These are phyloP conservation scores for Alternaria incomplexa DNA, from an alignment of 2,329 filamentous ascomycete species.

Conservation along the genomic window DNA sequence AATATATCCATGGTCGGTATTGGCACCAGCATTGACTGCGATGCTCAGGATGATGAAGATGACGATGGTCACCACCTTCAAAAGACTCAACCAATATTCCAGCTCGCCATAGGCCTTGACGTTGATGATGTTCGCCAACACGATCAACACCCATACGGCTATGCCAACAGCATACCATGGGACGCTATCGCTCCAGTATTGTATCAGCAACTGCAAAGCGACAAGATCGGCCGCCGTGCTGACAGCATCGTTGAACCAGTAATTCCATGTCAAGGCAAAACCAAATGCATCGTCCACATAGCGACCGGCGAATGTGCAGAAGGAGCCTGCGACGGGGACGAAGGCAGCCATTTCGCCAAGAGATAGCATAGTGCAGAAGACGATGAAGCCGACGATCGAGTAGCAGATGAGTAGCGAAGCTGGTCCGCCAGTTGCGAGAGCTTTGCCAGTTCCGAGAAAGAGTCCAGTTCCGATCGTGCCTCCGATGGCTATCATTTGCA, in stretches of 20 bases:
- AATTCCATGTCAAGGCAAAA: slow-evolving; percentile 40
- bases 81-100: slow-evolving; percentile 43
- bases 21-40: slow-evolving; percentile 37
- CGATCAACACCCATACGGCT: slow-evolving; percentile 43
- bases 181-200: slow-evolving; percentile 47
- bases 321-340: slow-evolving; percentile 43
- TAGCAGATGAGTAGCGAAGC: slow-evolving; percentile 45
- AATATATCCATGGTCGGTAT: slow-evolving; percentile 29
- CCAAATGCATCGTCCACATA: slow-evolving; percentile 68
- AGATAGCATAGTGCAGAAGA: slow-evolving; percentile 45
- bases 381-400: slow-evolving; percentile 41
- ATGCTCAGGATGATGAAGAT: slow-evolving; percentile 44
- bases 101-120: slow-evolving; percentile 46
- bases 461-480: slow-evolving; percentile 67
- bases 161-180: slow-evolving; percentile 39
- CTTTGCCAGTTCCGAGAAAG: slow-evolving; percentile 64
- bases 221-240: slow-evolving; percentile 45
- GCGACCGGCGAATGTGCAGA: slow-evolving; percentile 42
- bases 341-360: slow-evolving; percentile 49
- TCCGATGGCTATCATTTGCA: slow-evolving; percentile 68
- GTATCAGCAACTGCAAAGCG: slow-evolving; percentile 41
- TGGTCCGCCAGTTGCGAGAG: slow-evolving; percentile 56
- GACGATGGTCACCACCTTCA: slow-evolving; percentile 45
- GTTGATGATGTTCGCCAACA: slow-evolving; percentile 45
- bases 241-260: slow-evolving; percentile 41